phyloP scores from a whole-genome alignment of 2,329 filamentous ascomycete species.

The Colletotrichum gloeosporioides region DNA sequence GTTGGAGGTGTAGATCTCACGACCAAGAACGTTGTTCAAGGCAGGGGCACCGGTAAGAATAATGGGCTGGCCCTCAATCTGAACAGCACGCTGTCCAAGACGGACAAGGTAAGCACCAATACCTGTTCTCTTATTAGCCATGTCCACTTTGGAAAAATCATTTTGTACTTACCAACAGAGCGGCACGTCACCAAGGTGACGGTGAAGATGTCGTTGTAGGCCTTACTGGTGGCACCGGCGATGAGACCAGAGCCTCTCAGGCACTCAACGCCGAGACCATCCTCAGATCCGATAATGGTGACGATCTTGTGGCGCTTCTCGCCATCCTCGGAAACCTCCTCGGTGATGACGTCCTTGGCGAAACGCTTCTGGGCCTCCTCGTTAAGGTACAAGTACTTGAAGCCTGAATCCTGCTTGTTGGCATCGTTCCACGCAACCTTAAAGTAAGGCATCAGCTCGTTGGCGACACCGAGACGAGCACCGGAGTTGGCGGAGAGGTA shows the following conservation, averaged over 20 bases:
- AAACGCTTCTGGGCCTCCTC: constrained; percentile 87
- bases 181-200: constrained; percentile 97
- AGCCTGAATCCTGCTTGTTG: constrained; percentile 81
- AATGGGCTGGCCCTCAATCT: constrained; percentile 98
- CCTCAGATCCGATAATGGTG: constrained; percentile 90
- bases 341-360: constrained; percentile 77
- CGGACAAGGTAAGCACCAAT: constrained; percentile 99
- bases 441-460: constrained; percentile 96
- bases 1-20: constrained; percentile 99
- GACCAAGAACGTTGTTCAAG: constrained; percentile 96
- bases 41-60: constrained; percentile 97
- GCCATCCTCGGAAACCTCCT: constrained; percentile 83
- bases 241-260: constrained; percentile 96
- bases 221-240: constrained; percentile 93
- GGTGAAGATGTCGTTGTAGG: constrained; percentile 99
- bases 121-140: constrained; percentile 54
- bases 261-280: constrained; percentile 97
- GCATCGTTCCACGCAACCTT: constrained; percentile 95
- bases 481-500: constrained; percentile 99
- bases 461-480: constrained; percentile 94
- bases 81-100: constrained; percentile 96
- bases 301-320: constrained; percentile 94
- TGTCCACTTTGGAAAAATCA: background rate
- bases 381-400: constrained; percentile 96
- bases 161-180: constrained; percentile 76